Conservation (phyloP, 352 stramenopile species). For the Phytopythium delawarense region DNA sequence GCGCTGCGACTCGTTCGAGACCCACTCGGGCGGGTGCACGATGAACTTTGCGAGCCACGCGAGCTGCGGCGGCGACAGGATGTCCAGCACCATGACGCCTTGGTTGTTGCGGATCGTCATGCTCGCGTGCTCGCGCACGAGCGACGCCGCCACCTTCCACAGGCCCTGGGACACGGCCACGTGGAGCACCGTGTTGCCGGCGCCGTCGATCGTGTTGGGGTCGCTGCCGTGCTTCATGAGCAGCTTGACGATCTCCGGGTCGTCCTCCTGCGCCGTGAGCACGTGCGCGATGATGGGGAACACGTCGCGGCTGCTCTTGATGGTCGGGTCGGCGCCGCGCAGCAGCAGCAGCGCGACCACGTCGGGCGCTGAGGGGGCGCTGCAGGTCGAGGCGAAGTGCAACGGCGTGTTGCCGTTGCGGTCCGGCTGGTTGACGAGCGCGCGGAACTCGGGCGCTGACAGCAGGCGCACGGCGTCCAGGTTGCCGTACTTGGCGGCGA, state of each 20-base stretch:
- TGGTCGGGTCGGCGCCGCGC: constrained; percentile 51
- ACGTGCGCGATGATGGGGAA: constrained; percentile 78
- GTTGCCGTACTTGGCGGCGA: constrained; percentile 79
- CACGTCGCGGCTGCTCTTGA: constrained; percentile 67
- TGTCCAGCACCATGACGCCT: constrained; percentile 66
- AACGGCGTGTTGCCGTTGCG: constrained; percentile 80
- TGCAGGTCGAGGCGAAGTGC: constrained; percentile 75
- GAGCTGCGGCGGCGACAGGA: constrained; percentile 65
- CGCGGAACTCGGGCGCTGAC: constrained; percentile 46
- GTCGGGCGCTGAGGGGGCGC: constrained; percentile 31
- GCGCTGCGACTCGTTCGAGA: constrained; percentile 54
- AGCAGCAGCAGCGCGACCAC: constrained; percentile 62
- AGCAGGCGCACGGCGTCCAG: constrained; percentile 51
- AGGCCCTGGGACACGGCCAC: constrained; percentile 72
- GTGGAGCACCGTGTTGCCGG: constrained; percentile 77
- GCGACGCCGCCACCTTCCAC: constrained; percentile 63
- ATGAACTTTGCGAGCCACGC: constrained; percentile 79
- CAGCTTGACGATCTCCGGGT: constrained; percentile 63
- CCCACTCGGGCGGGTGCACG: constrained; percentile 64
- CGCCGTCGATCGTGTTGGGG: constrained; percentile 62
- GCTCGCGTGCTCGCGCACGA: constrained; percentile 57
- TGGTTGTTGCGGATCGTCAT: constrained; percentile 80
- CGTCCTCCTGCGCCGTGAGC: constrained; percentile 62
- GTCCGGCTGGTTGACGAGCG: constrained; percentile 58
- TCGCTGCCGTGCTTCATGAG: constrained; percentile 77